These are phyloP conservation scores for Trametes meyenii DNA, from an alignment of 768 basidiomycete genomes.

Conservation along the genomic window DNA sequence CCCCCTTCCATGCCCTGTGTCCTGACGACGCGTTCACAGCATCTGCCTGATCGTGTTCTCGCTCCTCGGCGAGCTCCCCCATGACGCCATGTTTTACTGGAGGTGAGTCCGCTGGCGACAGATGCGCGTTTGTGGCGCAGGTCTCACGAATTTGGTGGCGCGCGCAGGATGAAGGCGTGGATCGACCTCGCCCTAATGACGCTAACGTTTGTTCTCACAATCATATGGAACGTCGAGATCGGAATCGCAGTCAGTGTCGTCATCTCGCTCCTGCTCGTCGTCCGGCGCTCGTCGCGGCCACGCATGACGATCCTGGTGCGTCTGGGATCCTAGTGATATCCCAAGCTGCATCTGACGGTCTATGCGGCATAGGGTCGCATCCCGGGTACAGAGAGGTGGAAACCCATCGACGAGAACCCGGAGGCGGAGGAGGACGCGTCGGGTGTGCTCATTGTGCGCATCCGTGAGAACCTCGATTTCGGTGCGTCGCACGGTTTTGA, in stretches of 20 bases:
- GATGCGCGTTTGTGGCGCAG: constrained; percentile 4
- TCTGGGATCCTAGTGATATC: constrained; percentile 12
- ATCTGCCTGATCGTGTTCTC: constrained; percentile 85
- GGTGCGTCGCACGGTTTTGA: constrained; percentile 48
- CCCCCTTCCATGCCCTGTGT: neutral
- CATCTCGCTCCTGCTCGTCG: constrained; percentile 85
- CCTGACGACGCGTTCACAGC: constrained; percentile 41
- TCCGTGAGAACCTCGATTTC: constrained; percentile 91
- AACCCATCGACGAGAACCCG: constrained; percentile 84
- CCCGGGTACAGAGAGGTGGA: constrained; percentile 89
- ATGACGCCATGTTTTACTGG: constrained; percentile 86
- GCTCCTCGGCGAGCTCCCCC: constrained; percentile 82
- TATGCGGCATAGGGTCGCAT: constrained; percentile 65
- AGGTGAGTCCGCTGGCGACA: constrained; percentile 58
- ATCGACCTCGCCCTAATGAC: constrained; percentile 84
- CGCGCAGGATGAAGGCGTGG: constrained; percentile 84
- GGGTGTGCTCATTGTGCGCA: constrained; percentile 84
- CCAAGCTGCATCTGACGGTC: neutral
- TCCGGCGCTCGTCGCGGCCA: constrained; percentile 85
- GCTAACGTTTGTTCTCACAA: constrained; percentile 85
- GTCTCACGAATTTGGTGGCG: neutral
- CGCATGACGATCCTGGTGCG: constrained; percentile 88
- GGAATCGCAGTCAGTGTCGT: constrained; percentile 90
- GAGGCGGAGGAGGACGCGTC: constrained; percentile 80
- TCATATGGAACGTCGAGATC: constrained; percentile 90